phyloP scores from a whole-genome alignment of 1,284 basidiomycete genomes.

The Inonotus hispidus region DNA sequence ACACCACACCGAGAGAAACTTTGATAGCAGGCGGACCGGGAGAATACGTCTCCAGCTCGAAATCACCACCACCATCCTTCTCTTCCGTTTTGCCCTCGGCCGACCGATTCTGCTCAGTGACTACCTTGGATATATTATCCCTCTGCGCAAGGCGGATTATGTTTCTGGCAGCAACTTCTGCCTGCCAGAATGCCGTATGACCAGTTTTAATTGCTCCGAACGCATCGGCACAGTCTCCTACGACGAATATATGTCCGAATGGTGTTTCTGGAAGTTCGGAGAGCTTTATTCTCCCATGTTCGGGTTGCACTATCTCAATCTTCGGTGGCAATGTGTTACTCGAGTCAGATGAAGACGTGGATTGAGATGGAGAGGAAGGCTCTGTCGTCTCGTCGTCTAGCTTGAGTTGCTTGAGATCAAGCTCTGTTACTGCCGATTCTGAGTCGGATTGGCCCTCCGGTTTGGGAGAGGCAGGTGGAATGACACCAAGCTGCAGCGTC shows the following conservation, averaged over 20 bases:
- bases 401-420: neutral
- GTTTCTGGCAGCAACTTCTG: slow-evolving; percentile 50
- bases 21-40: slow-evolving; percentile 61
- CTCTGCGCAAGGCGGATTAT: slow-evolving; percentile 41
- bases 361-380: neutral
- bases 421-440: neutral
- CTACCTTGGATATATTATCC: slow-evolving; percentile 28
- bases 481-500: slow-evolving; percentile 52
- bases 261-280: slow-evolving; percentile 27
- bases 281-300: slow-evolving; percentile 21
- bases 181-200: slow-evolving; percentile 63
- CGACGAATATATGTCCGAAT: slow-evolving; percentile 57
- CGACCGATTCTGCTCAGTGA: slow-evolving; percentile 5
- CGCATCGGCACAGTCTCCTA: slow-evolving; percentile 67
- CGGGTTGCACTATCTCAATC: neutral
- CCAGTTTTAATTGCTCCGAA: slow-evolving; percentile 69
- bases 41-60: slow-evolving; percentile 48
- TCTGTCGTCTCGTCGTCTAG: slow-evolving; percentile 19
- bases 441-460: slow-evolving; percentile 2
- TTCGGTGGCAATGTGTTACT: neutral
- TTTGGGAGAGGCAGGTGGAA: slow-evolving; percentile 16
- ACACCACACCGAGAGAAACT: slow-evolving; percentile 58
- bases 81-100: slow-evolving; percentile 1
- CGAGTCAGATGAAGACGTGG: neutral
- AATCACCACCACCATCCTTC: too few species aligned